phyloP scores from a whole-genome alignment of 352 stramenopile genomes.

The Pythium plurisporium region DNA sequence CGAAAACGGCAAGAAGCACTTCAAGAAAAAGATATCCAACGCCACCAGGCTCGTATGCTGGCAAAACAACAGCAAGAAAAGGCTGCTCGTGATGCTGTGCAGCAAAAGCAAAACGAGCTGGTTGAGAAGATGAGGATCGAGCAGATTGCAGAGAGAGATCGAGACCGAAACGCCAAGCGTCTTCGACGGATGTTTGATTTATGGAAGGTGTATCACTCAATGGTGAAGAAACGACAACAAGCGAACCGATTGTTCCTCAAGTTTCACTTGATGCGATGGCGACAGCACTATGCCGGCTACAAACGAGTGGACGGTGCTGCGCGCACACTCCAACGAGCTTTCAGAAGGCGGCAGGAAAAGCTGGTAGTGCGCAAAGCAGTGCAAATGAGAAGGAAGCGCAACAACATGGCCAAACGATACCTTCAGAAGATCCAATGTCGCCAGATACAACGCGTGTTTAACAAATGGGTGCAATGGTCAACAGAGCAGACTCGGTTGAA shows the following conservation, averaged over 20 bases:
- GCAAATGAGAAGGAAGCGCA: conserved; percentile 43
- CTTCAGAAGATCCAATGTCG: conserved; percentile 49
- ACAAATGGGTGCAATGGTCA: conserved; percentile 42
- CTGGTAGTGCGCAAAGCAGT: conserved; percentile 30
- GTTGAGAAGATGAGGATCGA: conserved; percentile 44
- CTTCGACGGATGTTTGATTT: conserved; percentile 23
- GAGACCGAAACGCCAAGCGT: conserved; percentile 22
- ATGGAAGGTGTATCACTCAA: conserved; percentile 34
- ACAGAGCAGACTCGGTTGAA: conserved; percentile 37
- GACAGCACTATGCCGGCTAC: conserved; percentile 26
- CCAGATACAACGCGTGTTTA: conserved; percentile 44
- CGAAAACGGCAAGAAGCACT: conserved; percentile 48
- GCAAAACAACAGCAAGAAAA: conserved; percentile 48
- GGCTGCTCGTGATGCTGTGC: conserved; percentile 27
- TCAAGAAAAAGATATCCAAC: conserved; percentile 50
- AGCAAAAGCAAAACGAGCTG: conserved; percentile 44
- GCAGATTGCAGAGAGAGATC: conserved; percentile 37
- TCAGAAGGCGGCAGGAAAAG: conserved; percentile 21
- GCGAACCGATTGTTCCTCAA: conserved; percentile 59
- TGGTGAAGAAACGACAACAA: conserved; percentile 34
- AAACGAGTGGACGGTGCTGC: conserved; percentile 30
- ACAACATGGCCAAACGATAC: conserved; percentile 48
- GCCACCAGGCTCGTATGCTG: conserved; percentile 52
- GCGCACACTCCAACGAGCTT: conserved; percentile 32
- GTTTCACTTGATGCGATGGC: conserved; percentile 61